A percentile compares a stretch with the other conserved stretches of the same genome.
phyloP scores from a whole-genome alignment of 495 filamentous ascomycete species.

The Copromyces sp. region DNA sequence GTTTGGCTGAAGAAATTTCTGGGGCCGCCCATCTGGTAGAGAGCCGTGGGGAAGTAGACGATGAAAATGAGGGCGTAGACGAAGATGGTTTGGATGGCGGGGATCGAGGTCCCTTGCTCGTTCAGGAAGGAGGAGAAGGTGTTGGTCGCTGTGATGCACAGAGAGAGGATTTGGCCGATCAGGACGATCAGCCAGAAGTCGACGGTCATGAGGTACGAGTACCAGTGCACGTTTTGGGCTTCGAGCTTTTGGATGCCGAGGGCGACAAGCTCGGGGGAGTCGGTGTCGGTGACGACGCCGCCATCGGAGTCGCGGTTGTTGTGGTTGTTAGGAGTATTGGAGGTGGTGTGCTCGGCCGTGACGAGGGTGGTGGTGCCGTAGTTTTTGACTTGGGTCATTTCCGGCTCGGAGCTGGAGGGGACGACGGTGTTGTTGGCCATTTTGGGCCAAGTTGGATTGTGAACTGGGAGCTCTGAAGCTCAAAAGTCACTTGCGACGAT shows the following conservation, averaged over 20 bases:
- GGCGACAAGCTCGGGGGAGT: slow-evolving; percentile 14
- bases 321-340: background rate
- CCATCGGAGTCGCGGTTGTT: background rate
- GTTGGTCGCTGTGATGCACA: slow-evolving; percentile 82
- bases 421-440: slow-evolving; percentile 3
- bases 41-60: slow-evolving; percentile 71
- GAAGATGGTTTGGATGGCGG: slow-evolving; percentile 95
- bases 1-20: slow-evolving; percentile 57
- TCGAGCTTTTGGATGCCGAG: slow-evolving; percentile 36
- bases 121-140: slow-evolving; percentile 75
- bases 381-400: slow-evolving; percentile 1
- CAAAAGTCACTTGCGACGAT: background rate
- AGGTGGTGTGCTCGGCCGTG: slow-evolving; percentile 9
- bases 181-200: slow-evolving; percentile 79
- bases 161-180: slow-evolving; percentile 77
- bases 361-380: slow-evolving; percentile 8
- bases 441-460: slow-evolving; percentile 8
- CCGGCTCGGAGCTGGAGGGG: slow-evolving; percentile 7
- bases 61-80: slow-evolving; percentile 80
- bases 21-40: slow-evolving; percentile 65
- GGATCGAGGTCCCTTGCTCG: slow-evolving; percentile 62
- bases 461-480: slow-evolving; percentile 2
- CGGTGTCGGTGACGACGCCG: background rate
- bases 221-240: slow-evolving; percentile 48
- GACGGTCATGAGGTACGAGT: slow-evolving; percentile 69